Base-by-base conservation (phyloP, 2,329 filamentous ascomycete species). In the Fusarium sp. region DNA sequence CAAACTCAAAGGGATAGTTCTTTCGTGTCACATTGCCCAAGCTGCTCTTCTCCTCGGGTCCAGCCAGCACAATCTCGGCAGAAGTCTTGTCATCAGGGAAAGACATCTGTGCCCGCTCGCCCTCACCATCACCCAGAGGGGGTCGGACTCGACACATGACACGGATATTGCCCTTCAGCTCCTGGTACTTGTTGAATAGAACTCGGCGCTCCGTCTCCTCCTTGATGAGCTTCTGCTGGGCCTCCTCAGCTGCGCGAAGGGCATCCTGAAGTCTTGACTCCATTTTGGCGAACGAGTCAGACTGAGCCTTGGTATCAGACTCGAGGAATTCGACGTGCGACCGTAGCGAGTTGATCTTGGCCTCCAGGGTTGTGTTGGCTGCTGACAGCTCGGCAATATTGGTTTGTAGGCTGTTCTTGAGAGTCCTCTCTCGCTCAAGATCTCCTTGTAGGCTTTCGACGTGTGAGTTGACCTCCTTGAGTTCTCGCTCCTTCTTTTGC, bases 141-240 rank as follows among this genome's bases (percentile, higher is more conserved):
- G 97, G 97, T 45, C 97, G 92, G 31, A 98, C 96, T 81, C 97
- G 92, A 80, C 96, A 98, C 91, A 99, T 99, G 75, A 99, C 97
- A 22, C 97, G 93, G 79, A 99, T 99, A 81, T 99, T 99, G 78
- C 97, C 97, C 83, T 98, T 98, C 69, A 99, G 90, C 80, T 99
- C 97, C 82, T 99, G 95, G 56, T 99, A 96, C 82, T 97, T 97
- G 83, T 98, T 98, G 86, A 98, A 98, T 0, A 99, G 89, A 77
- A 97, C 96, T 24, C 97, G 91, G 16, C 97, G 91, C 60, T 98
- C 87, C 1, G 94, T 97, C 84, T 99, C 97, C 81, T 98, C 97
- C 78, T 93, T 94, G 72, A 97, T 92, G 31, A 99, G 87, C 80
- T 97, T 98, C 74, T 94, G 91, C 66, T 93, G 91, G 1, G 94